Conservation (phyloP, 164 flowering plant species). For the Santalum album region DNA sequence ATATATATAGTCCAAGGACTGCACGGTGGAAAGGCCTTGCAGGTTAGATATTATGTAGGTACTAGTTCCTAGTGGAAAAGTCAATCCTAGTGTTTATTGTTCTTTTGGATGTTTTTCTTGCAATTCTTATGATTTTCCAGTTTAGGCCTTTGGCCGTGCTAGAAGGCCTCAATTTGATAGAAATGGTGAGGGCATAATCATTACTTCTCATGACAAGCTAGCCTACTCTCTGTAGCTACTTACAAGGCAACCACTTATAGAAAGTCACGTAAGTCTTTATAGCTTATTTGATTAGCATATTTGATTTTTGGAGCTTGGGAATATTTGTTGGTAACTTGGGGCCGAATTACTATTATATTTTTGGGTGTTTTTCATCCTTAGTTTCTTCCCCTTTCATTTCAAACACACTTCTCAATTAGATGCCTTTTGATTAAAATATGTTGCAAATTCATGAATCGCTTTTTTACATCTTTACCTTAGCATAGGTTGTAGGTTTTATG, state of each 20-base stretch:
- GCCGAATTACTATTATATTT: too few species aligned
- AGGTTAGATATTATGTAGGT: slow-evolving; percentile 99
- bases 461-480: too few species aligned
- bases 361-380: too few species aligned
- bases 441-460: too few species aligned
- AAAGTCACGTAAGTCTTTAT: slow-evolving; percentile 77
- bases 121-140: not conserved
- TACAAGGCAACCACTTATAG: slow-evolving; percentile 96
- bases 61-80: too few species aligned
- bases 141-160: slow-evolving; percentile 97
- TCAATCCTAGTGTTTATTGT: not conserved
- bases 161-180: slow-evolving; percentile 99
- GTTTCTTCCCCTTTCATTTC: too few species aligned
- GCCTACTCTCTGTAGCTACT: slow-evolving; percentile 79
- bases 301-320: not conserved
- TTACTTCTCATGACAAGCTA: slow-evolving; percentile 90
- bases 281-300: too few species aligned
- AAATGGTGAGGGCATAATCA: slow-evolving; percentile 98
- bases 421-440: too few species aligned
- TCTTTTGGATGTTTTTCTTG: not conserved
- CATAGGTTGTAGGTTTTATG: too few species aligned
- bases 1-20: slow-evolving; percentile 93
- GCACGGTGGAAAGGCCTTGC: slow-evolving; percentile 96
- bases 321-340: not conserved
- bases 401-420: too few species aligned